Evolutionary conservation across 441 rosid genomes (phyloP).

Genomic region (Isatis lusitanica): DNA sequence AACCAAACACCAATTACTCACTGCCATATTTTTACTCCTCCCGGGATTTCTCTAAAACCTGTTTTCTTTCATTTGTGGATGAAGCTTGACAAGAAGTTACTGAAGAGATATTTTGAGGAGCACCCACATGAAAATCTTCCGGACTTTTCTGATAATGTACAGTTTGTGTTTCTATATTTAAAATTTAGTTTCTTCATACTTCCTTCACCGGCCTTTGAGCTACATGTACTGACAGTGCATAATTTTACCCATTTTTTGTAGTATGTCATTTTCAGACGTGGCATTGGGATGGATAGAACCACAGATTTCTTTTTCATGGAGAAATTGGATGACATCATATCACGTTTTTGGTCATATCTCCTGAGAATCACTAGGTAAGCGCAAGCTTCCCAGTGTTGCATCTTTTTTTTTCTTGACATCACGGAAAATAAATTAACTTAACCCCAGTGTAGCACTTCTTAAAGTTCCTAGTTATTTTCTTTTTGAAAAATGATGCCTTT

Average conservation of each 20-base stretch:
- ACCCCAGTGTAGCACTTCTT: background rate
- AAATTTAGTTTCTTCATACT: background rate
- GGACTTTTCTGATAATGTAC: conserved; percentile 60
- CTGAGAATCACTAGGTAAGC: conserved; percentile 65
- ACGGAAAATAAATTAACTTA: too few relatives aligned
- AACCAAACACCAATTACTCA: background rate
- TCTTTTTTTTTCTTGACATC: too few relatives aligned
- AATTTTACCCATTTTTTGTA: conserved; percentile 28
- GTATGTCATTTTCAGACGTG: conserved; percentile 94
- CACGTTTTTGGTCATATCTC: conserved; percentile 75
- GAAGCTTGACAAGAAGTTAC: conserved; percentile 82
- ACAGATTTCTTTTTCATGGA: conserved; percentile 83
- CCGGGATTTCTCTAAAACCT: background rate
- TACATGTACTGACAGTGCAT: background rate
- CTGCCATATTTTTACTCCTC: conserved; percentile 9
- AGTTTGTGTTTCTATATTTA: background rate
- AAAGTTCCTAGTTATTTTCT: background rate
- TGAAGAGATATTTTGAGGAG: conserved; percentile 61
- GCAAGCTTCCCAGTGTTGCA: conserved; percentile 6
- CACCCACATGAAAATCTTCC: conserved; percentile 59
- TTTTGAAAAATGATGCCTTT: background rate
- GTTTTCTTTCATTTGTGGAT: conserved; percentile 34
- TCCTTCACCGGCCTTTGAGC: background rate
- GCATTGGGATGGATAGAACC: conserved; percentile 86
- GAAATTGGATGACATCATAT: conserved; percentile 82